Evolutionary conservation across 768 basidiomycete species (phyloP).

Genomic region (Lactifluus rugatus): DNA sequence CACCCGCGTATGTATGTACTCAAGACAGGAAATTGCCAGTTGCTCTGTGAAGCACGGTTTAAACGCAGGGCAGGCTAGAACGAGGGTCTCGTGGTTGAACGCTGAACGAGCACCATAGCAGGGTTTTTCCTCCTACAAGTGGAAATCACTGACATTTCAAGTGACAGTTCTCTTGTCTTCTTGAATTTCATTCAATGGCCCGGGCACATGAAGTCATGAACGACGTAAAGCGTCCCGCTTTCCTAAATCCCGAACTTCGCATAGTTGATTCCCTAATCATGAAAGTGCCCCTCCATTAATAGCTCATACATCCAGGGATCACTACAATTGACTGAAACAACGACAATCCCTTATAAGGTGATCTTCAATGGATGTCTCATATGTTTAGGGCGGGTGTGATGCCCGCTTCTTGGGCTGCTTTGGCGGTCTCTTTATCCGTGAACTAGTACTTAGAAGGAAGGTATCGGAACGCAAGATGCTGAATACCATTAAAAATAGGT

Average conservation of each 20-base stretch:
- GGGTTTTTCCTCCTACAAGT: not conserved
- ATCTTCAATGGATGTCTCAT: not conserved
- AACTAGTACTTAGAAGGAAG: no score
- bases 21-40: not conserved
- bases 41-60: not conserved
- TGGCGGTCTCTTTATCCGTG: not conserved
- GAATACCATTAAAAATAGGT: not conserved
- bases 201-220: not conserved
- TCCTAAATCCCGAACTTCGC: not conserved
- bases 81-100: not conserved
- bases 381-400: not conserved
- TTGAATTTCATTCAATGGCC: not conserved
- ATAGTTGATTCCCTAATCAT: not conserved
- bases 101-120: not conserved
- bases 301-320: not conserved
- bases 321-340: not conserved
- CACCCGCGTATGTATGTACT: not conserved
- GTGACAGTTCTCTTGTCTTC: not conserved
- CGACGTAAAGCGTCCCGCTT: not conserved
- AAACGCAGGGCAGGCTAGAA: not conserved
- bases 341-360: not conserved
- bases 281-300: not conserved
- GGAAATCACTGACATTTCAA: not conserved
- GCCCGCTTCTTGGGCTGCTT: not conserved
- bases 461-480: not conserved